Conservation (phyloP, 1,284 basidiomycete genomes). For the Dichomitus squalens region DNA sequence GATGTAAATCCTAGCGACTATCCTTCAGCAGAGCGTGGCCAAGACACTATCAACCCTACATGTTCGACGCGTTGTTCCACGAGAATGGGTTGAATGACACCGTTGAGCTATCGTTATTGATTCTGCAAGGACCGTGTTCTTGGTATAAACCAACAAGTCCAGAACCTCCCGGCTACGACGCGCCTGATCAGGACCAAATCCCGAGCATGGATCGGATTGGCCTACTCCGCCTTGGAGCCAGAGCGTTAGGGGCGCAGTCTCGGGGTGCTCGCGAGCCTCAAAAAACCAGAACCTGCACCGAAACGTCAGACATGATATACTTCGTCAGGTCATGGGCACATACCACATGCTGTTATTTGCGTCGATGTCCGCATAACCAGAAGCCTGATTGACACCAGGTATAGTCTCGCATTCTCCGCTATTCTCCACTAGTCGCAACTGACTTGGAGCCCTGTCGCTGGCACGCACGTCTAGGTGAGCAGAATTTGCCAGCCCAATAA, state of each 20-base stretch:
- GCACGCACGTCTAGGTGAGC: too few relatives aligned
- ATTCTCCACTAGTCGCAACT: too few relatives aligned
- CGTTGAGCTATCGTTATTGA: slow-evolving; percentile 55
- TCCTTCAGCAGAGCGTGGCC: neutral
- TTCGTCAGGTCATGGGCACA: too few relatives aligned
- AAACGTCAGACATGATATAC: too few relatives aligned
- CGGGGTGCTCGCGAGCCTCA: slow-evolving; percentile 56
- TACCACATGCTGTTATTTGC: slow-evolving; percentile 55
- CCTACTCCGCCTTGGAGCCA: slow-evolving; percentile 70
- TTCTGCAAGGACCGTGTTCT: slow-evolving; percentile 64
- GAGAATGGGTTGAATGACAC: slow-evolving; percentile 59
- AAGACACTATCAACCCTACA: slow-evolving; percentile 40
- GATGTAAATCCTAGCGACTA: slow-evolving; percentile 43
- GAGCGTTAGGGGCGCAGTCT: slow-evolving; percentile 60
- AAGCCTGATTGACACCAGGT: slow-evolving; percentile 57
- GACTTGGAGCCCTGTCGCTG: too few relatives aligned
- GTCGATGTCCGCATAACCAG: slow-evolving; percentile 61
- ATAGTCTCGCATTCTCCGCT: slow-evolving; percentile 62
- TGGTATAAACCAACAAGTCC: slow-evolving; percentile 71
- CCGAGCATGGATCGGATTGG: too few relatives aligned
- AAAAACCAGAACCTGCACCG: slow-evolving; percentile 82
- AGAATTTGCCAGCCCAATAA: too few relatives aligned
- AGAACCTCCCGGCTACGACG: slow-evolving; percentile 61
- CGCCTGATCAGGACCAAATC: neutral
- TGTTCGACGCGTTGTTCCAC: slow-evolving; percentile 66